Percentiles rank a stretch among this genome's conserved stretches.
Conservation (phyloP, 2,329 filamentous ascomycete genomes). For the Bipolaris sorokiniana region DNA sequence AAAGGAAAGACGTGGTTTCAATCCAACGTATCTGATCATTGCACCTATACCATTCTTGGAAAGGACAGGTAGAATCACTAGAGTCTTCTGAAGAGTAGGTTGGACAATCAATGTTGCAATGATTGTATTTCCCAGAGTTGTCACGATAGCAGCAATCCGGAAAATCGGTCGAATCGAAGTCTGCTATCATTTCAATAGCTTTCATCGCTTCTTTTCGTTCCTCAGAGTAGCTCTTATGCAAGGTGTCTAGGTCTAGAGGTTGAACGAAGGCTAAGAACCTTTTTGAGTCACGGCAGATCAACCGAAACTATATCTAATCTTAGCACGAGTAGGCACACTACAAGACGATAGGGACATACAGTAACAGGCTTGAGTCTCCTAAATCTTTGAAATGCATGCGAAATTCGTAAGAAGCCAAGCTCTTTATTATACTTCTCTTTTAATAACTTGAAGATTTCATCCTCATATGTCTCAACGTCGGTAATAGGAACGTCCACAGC, state of each 20-base stretch:
- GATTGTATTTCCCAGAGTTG: not conserved
- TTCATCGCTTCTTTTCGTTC: not conserved
- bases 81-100: fast-evolving
- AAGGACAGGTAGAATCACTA: not conserved
- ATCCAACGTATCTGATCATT: not conserved
- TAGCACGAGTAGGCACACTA: not conserved
- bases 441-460: not conserved
- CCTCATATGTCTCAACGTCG: not conserved
- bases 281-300: not conserved
- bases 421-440: not conserved
- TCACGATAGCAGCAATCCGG: not conserved
- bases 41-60: not conserved
- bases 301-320: not conserved
- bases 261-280: not conserved
- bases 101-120: not conserved
- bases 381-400: not conserved
- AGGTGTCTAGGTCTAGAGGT: not conserved
- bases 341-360: not conserved
- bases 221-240: not conserved
- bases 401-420: not conserved
- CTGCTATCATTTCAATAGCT: not conserved
- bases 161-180: not conserved
- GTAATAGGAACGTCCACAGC: not conserved
- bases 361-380: not conserved
- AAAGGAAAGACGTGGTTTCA: not conserved